Base-by-base conservation (phyloP, 441 rosid species). In the Omphalea diandra region DNA sequence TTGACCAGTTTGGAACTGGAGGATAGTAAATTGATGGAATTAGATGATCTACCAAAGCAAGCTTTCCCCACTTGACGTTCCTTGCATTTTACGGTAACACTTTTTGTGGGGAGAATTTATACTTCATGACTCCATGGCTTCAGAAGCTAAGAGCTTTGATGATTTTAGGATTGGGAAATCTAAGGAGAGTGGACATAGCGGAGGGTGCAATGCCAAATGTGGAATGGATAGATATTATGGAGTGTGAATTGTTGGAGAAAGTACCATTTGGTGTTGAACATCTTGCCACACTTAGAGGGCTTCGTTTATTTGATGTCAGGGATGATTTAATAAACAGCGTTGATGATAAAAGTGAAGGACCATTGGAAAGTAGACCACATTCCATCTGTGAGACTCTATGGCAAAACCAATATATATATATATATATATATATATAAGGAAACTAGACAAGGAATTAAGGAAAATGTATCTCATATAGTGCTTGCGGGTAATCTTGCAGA, bases 251-350 rank as follows among this genome's bases (percentile, higher is more conserved):
- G 22, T 32, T 76, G 64, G 58, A 72, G 73, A 20, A 47, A 5
- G 43, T 72, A 27, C 76, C 76, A 7, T 36, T 12, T 24, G 76
- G 76, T 1, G 50, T 77, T 2, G 53, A 77, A 38, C 49, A 72
- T 58, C 69, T 77, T 29, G 47, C 57, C 24, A 77, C 27, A 41
- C 69, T 77, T n/a, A n/a, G n/a, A n/a, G n/a, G n/a, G 18, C 65
- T 58, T 38, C 38, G 35, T 0, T 57, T 76, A 0, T 36, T 56
- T 3, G 70, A 47, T 22, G 56, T 72, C 53, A 50, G 72, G 3
- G 68, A 63, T 40, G 63, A 63, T 40, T 50, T 77, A 32, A 56
- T 72, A 24, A 36, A 33, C 35, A 68, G 63, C 8, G 50, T 49
- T 31, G 38, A 27, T 44, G n/a, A n/a, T n/a, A n/a, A n/a, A 18